A percentile compares a stretch with the other conserved stretches of the same genome.
phyloP scores from a whole-genome alignment of 345 rosid species.

The Litchi chinensis region DNA sequence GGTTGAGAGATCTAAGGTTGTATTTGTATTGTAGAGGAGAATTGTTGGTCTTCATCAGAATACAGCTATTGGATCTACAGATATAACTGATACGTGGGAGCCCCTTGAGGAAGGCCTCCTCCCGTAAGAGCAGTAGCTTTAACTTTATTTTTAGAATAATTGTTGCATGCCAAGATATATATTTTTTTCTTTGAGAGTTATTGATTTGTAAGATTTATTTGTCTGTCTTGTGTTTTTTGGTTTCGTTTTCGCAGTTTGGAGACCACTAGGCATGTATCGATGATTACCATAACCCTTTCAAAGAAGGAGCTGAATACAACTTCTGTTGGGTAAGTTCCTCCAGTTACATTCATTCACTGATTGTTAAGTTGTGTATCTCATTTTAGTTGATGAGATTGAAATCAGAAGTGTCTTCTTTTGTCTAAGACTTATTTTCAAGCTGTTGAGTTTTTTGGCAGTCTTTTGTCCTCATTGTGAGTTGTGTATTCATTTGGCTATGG shows the following conservation, averaged over 20 bases:
- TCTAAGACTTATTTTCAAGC: background rate
- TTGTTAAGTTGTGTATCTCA: background rate
- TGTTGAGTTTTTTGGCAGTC: background rate
- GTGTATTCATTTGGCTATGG: background rate
- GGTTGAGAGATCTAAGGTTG: slow-evolving; percentile 21
- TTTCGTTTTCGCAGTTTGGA: slow-evolving; percentile 58
- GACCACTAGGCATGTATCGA: slow-evolving; percentile 97
- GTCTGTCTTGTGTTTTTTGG: background rate
- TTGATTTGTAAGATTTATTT: background rate
- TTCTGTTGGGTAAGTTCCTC: slow-evolving; percentile 71
- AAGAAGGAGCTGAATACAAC: slow-evolving; percentile 66
- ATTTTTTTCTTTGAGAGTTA: background rate
- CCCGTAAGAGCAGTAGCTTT: slow-evolving; percentile 52
- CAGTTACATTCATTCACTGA: slow-evolving; percentile 1
- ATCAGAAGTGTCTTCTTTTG: background rate
- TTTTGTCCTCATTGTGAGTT: background rate
- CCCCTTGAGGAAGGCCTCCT: slow-evolving; percentile 97
- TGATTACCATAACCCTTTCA: slow-evolving; percentile 89
- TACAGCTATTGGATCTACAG: slow-evolving; percentile 86
- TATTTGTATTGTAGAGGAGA: slow-evolving; percentile 66
- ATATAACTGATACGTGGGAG: slow-evolving; percentile 92
- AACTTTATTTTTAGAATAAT: background rate
- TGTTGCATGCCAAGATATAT: background rate
- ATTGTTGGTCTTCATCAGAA: slow-evolving; percentile 90
- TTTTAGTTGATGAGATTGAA: background rate